phyloP scores from a whole-genome alignment of 345 rosid species.

The Murraya koenigii region DNA sequence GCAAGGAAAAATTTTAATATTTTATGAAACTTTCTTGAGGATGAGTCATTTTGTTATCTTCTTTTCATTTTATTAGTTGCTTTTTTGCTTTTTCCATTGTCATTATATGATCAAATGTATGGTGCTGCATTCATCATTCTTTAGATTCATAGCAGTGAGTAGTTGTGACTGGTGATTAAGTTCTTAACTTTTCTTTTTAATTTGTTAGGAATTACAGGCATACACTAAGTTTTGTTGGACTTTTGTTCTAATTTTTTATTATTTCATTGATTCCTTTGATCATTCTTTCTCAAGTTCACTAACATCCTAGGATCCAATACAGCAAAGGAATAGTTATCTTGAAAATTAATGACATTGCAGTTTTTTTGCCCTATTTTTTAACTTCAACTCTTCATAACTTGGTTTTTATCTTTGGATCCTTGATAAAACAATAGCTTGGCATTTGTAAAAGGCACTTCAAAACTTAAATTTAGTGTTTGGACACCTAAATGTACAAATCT shows the following conservation, averaged over 20 bases:
- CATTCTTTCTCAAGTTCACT: neutral
- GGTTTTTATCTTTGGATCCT: neutral
- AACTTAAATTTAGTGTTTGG: too few species aligned
- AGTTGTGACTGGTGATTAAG: conserved; percentile 27
- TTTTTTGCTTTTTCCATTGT: conserved; percentile 14
- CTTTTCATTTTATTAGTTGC: neutral
- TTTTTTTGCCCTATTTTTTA: too few species aligned
- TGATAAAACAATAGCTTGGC: too few species aligned
- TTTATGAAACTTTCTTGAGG: neutral
- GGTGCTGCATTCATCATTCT: neutral
- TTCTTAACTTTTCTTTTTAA: neutral
- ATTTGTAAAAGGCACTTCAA: too few species aligned
- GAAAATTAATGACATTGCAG: neutral
- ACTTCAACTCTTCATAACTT: neutral
- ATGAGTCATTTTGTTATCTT: conserved; percentile 10
- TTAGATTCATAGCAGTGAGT: conserved; percentile 11
- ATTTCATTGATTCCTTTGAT: conserved; percentile 7
- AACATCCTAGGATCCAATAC: neutral
- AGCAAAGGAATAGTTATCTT: neutral
- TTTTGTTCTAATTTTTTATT: conserved; percentile 11
- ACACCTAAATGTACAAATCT: too few species aligned
- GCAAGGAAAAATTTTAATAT: too few species aligned
- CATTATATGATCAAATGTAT: conserved; percentile 19
- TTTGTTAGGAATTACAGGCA: conserved; percentile 9
- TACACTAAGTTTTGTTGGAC: conserved; percentile 38